Base-by-base conservation (phyloP, 305 asterid species). In the Ruellia speciosa region DNA sequence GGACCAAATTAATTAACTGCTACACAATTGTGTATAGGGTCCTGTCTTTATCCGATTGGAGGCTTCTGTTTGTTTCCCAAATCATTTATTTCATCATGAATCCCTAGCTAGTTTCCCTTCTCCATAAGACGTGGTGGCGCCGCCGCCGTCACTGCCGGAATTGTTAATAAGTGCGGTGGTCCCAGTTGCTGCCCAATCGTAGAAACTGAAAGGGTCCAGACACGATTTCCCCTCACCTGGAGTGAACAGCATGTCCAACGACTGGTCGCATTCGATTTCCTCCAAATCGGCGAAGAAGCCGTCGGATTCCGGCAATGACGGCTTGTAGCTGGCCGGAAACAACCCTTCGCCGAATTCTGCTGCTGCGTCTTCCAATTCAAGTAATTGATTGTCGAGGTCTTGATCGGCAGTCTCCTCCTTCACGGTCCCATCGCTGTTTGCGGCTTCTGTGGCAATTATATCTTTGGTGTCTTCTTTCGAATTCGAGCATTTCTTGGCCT, bases 231-330 rank as follows among this genome's bases (percentile, higher is more conserved):
- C 59, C 8, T 75, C 78, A n/a, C 76, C 79, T 31, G 71, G 75
- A 39, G 74, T 66, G 49, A 79, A 72, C 65, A 82, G 58, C 33
- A 79, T 52, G 17, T 78, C 77, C 49, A 80, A 7, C 9, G 28
- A 62, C 4, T 87, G 76, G 40, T 74, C 87, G 0, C 73, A 62
- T 49, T 80, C 87, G 18, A 78, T 81, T 54, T 83, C 92, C 8
- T 74, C 76, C 54, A 80, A 67, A 43, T 74, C 81, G 2, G 85
- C 85, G 40, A 78, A 83, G 72, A 83, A 79, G 59, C 71, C 73
- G 37, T 80, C 88, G 16, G 80, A 52, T 2, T 71, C 77, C 0
- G 31, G 31, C 31, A 24, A 79, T 33, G 11, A 88, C 86, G 31
- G 31, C 71, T 74, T 77, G 66, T 85, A 85, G 63, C 78, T 74